Evolutionary conservation across 2,329 filamentous ascomycete genomes (phyloP), one percentile per base, ranked within the genome.

Genomic region (Lachnum nothofagi): DNA sequence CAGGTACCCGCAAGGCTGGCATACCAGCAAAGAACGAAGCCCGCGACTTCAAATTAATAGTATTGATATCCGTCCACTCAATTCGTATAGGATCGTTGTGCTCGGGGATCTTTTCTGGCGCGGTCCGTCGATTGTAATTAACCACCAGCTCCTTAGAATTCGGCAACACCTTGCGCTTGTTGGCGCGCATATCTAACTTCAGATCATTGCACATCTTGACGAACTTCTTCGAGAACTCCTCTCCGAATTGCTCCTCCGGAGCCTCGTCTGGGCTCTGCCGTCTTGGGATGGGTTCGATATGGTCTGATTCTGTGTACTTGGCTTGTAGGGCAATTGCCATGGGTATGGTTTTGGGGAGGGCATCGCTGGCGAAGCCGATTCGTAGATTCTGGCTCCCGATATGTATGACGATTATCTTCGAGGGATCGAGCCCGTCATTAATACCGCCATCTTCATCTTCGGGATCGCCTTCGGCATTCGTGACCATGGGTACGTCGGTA

Each of bases 141-240:
- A 91, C 82, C 1, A 96, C 91, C 50, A 96, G 75, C 64, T 98
- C 93, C 67, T 95, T 95, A 0, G 91, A 96, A 65, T 97, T 97
- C n/a, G 93, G 93, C 42, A 97, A 72, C 14, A 96, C 91, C 66
- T 95, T 87, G 64, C 89, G 84, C 75, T 97, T 97, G 70, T 95
- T 95, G 58, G 83, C 80, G 53, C 91, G 84, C 88, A 97, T 95
- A 44, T 89, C 86, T 2, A 85, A 72, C 70, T 95, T 95, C 53
- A 98, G 80, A 38, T 96, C 91, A 46, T 83, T 82, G 52, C 82
- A 88, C 85, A 93, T 86, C 63, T 85, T 85, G 48, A 81, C 81
- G 69, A 91, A 97, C 63, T 79, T 83, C 65, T 82, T 83, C 38
- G 76, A 72, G 78, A 75, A 83, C 65, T 96, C 91, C 61, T 94